Conservation (phyloP, 768 basidiomycete species). For the Xerocomus brunneocitrinus region DNA sequence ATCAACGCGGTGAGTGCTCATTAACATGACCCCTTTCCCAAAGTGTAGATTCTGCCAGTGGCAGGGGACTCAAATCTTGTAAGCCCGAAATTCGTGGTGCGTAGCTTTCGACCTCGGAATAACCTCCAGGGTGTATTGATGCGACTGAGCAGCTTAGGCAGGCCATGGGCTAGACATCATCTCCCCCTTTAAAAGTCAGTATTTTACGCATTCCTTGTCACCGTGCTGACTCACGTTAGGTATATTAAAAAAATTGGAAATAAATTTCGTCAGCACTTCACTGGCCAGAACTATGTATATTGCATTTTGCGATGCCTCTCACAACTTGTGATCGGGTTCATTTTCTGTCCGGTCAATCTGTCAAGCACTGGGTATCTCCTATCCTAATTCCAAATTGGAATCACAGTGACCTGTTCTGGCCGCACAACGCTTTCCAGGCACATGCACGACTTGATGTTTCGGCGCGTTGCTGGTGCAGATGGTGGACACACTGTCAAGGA, state of each 20-base stretch:
- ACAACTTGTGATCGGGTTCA: neutral
- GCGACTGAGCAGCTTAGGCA: neutral
- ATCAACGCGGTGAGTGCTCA: slow-evolving; percentile 38
- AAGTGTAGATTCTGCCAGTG: slow-evolving; percentile 44
- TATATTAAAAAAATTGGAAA: neutral
- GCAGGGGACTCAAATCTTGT: slow-evolving; percentile 35
- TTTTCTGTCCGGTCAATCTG: neutral
- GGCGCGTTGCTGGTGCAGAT: neutral
- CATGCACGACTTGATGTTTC: neutral
- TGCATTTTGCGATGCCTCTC: slow-evolving; percentile 32
- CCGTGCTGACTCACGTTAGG: neutral
- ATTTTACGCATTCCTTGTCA: neutral
- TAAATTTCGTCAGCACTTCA: neutral
- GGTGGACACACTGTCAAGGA: neutral
- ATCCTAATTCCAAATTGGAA: neutral
- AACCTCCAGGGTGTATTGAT: slow-evolving; percentile 19
- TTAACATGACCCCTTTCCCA: slow-evolving; percentile 46
- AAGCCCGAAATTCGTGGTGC: no score
- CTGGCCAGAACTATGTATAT: neutral
- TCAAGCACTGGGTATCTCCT: neutral
- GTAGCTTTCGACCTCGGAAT: no score
- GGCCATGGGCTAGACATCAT: neutral
- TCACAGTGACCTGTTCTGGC: neutral
- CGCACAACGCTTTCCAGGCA: neutral
- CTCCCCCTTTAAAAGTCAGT: neutral